A percentile compares a stretch with the other conserved stretches of the same genome.
These are phyloP conservation scores for Apium graveolens DNA, from an alignment of 129 eudicot species.

Conservation along the genomic window DNA sequence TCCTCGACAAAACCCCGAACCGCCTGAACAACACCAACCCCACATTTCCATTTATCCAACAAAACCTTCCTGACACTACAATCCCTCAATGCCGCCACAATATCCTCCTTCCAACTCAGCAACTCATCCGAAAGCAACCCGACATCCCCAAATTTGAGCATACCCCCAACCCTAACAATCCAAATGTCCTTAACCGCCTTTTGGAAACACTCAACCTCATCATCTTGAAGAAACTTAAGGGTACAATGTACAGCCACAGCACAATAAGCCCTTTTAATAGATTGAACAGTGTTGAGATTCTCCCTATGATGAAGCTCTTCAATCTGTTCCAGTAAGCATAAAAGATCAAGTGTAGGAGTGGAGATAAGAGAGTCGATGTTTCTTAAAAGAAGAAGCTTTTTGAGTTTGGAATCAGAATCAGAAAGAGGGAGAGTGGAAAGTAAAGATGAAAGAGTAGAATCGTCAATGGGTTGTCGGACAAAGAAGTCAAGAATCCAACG, in stretches of 20 bases:
- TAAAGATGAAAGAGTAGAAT: conserved; percentile 23
- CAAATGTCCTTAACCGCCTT: conserved; percentile 49
- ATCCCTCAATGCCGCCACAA: conserved; percentile 53
- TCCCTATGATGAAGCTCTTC: conserved; percentile 35
- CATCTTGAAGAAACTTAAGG: conserved; percentile 13
- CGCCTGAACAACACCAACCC: conserved; percentile 28
- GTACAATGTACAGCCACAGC: conserved; percentile 53
- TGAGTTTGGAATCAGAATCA: conserved; percentile 21
- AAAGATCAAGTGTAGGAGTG: conserved; percentile 31
- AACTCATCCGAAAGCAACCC: conserved; percentile 42
- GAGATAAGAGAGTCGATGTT: conserved; percentile 32
- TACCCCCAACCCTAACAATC: conserved; percentile 41
- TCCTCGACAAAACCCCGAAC: conserved; percentile 42
- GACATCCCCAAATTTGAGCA: conserved; percentile 31
- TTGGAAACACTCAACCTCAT: conserved; percentile 13
- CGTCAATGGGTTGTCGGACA: conserved; percentile 39
- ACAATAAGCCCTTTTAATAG: conserved; percentile 26
- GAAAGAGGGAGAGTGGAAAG: conserved; percentile 42
- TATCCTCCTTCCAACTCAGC: conserved; percentile 35
- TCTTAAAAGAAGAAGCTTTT: conserved; percentile 36
- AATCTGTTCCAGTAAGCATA: conserved; percentile 34
- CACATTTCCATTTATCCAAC: conserved; percentile 18
- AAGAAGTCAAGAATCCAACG: conserved; percentile 69
- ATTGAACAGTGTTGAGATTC: neutral
- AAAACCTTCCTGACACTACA: conserved; percentile 26